Evolutionary conservation across 1,284 basidiomycete genomes (phyloP).

Genomic region (Cerrena zonata): DNA sequence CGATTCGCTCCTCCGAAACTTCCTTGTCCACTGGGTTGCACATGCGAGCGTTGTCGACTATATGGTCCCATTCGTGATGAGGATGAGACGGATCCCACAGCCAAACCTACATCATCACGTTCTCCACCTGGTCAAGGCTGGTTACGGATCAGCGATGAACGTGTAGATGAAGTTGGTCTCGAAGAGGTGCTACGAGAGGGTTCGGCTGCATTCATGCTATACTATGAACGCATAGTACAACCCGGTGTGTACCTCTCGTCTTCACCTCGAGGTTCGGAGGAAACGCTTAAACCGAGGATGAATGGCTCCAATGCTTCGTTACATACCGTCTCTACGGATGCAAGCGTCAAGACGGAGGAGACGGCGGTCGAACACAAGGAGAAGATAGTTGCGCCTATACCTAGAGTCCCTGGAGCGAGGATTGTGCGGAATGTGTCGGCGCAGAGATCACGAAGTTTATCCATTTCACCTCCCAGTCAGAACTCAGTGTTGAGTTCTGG

Average conservation of each 20-base stretch:
- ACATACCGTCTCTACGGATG: constrained; percentile 4
- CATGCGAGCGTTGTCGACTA: constrained; percentile 36
- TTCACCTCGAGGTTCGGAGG: constrained; percentile 37
- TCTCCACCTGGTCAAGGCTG: constrained; percentile 53
- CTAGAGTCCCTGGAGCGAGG: constrained; percentile 35
- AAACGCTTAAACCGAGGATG: constrained; percentile 49
- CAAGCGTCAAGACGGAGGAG: constrained; percentile 14
- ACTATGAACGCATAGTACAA: constrained; percentile 70
- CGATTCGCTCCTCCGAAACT: constrained; percentile 44
- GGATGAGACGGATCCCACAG: constrained; percentile 11
- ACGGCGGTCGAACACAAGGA: not conserved
- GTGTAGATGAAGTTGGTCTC: constrained; percentile 72
- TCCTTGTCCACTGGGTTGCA: constrained; percentile 42
- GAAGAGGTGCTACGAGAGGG: constrained; percentile 71
- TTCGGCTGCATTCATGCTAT: constrained; percentile 79
- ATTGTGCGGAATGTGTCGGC: constrained; percentile 55
- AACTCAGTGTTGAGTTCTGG: not conserved
- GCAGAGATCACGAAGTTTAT: constrained; percentile 22
- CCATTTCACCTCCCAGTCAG: not conserved
- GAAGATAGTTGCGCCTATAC: not conserved
- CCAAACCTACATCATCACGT: not conserved
- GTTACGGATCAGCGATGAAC: constrained; percentile 82
- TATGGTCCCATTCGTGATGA: constrained; percentile 40
- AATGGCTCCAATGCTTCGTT: constrained; percentile 1
- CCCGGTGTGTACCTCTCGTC: constrained; percentile 16